A percentile compares a stretch with the other conserved stretches of the same genome.
phyloP scores from a whole-genome alignment of 176 grass and related monocot genomes.

The Bolboschoenus planiculmis region DNA sequence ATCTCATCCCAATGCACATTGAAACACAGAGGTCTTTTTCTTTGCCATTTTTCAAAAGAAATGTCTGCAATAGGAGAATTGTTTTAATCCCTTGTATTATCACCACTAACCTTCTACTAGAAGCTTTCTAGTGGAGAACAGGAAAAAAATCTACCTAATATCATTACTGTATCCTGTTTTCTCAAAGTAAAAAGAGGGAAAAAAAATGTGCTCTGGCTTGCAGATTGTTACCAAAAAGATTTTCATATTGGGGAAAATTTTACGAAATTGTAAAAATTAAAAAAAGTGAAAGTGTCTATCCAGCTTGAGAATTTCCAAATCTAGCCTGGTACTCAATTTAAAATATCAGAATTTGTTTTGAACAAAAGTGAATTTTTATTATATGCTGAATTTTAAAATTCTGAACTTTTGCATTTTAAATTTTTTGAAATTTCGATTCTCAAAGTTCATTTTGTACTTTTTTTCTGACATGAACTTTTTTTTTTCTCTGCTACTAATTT shows the following conservation, averaged over 20 bases:
- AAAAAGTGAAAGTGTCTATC: not conserved
- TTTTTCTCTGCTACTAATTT: not conserved
- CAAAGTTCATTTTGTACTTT: too few species aligned
- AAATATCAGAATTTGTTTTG: too few species aligned
- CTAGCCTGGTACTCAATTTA: not conserved
- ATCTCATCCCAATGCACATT: not conserved
- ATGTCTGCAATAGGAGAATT: not conserved
- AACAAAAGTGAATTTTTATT: too few species aligned
- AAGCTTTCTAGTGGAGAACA: conserved; percentile 5
- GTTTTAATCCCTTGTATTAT: not conserved
- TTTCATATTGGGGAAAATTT: not conserved
- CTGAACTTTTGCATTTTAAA: not conserved
- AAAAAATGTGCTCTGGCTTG: not conserved
- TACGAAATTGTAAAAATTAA: not conserved
- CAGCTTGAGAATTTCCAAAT: not conserved
- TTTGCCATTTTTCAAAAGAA: not conserved
- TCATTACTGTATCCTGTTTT: not conserved
- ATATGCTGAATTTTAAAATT: not conserved
- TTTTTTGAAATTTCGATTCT: not conserved
- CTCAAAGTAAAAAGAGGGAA: too few species aligned
- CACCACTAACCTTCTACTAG: not conserved
- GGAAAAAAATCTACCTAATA: not conserved
- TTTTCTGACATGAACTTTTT: not conserved
- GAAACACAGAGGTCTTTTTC: not conserved
- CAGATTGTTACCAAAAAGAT: not conserved